Conservation (phyloP, 192 early-diverging fungal genomes). For the Podila horticola region DNA sequence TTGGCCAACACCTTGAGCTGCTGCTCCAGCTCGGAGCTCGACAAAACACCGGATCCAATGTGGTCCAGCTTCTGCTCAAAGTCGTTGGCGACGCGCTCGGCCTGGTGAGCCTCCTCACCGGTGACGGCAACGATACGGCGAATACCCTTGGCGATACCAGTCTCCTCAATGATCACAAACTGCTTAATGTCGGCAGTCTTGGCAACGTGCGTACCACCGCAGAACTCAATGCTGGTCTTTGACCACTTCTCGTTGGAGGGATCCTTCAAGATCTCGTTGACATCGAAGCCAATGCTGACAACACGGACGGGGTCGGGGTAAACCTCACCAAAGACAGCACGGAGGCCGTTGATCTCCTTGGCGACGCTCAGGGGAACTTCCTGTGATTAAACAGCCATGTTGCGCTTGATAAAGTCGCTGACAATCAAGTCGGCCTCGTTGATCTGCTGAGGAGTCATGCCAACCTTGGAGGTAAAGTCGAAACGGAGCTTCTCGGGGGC, state of each 20-base stretch:
- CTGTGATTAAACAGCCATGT: constrained; percentile 80
- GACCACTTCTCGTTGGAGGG: constrained; percentile 85
- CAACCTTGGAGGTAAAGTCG: constrained; percentile 87
- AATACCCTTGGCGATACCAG: constrained; percentile 95
- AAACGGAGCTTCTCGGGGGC: constrained; percentile 97
- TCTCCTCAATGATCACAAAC: constrained; percentile 89
- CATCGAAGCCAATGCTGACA: constrained; percentile 89
- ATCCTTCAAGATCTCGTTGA: constrained; percentile 86
- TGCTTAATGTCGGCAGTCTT: constrained; percentile 91
- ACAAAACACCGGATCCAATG: constrained; percentile 62
- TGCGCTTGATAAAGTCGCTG: constrained; percentile 79
- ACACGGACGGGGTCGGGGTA: constrained; percentile 99
- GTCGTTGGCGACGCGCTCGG: constrained; percentile 72
- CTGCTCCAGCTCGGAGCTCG: constrained; percentile 72
- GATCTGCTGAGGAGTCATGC: constrained; percentile 48
- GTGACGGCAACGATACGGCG: constrained; percentile 95
- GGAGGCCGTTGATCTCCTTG: constrained; percentile 88
- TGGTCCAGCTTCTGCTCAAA: constrained; percentile 72
- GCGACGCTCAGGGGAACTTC: constrained; percentile 87
- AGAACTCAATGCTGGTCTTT: constrained; percentile 92
- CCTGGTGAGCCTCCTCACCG: constrained; percentile 86
- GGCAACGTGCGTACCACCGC: constrained; percentile 96
- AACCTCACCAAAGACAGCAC: constrained; percentile 97
- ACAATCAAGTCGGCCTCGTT: constrained; percentile 62
- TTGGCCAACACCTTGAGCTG: constrained; percentile 82